Evolutionary conservation across 1,139 yeast species (phyloP).

Genomic region (Protomyces inundatus): DNA sequence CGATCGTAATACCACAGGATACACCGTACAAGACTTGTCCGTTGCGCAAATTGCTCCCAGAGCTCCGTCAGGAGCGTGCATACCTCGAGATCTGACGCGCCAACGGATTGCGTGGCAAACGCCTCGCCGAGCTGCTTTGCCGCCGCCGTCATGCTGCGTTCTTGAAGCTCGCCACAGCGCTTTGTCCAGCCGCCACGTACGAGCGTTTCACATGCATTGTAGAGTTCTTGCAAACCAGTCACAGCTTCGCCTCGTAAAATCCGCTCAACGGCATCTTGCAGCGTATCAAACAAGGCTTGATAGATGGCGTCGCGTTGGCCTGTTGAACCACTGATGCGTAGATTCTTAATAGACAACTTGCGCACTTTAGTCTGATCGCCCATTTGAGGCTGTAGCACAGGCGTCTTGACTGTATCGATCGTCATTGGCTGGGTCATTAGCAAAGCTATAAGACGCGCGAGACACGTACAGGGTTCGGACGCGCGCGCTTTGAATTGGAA

Average conservation of each 20-base stretch:
- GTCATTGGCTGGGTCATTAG: conserved; percentile 4
- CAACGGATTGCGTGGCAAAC: conserved; percentile 20
- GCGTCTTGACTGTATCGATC: conserved; percentile 18
- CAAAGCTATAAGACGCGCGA: background rate
- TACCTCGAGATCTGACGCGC: conserved; percentile 26
- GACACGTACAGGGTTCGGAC: background rate
- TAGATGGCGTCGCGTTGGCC: conserved; percentile 30
- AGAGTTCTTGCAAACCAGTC: conserved; percentile 37
- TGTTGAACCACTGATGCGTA: background rate
- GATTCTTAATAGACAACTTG: conserved; percentile 23
- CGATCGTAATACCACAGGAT: conserved; percentile 41
- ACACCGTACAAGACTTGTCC: conserved; percentile 35
- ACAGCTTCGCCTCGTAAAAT: conserved; percentile 31
- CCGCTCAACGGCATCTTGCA: conserved; percentile 33
- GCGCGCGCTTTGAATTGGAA: conserved; percentile 10
- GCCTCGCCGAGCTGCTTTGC: conserved; percentile 19
- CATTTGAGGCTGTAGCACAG: background rate
- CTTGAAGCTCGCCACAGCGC: background rate
- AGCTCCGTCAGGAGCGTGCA: conserved; percentile 24
- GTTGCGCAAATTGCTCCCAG: conserved; percentile 36
- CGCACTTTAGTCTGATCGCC: conserved; percentile 1
- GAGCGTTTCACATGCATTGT: conserved; percentile 41
- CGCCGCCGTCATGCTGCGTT: background rate
- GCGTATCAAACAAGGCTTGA: conserved; percentile 31
- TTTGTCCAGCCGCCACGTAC: conserved; percentile 38